These are phyloP conservation scores for Blastomyces silverae DNA, from an alignment of 2,329 filamentous ascomycete species.

Conservation along the genomic window DNA sequence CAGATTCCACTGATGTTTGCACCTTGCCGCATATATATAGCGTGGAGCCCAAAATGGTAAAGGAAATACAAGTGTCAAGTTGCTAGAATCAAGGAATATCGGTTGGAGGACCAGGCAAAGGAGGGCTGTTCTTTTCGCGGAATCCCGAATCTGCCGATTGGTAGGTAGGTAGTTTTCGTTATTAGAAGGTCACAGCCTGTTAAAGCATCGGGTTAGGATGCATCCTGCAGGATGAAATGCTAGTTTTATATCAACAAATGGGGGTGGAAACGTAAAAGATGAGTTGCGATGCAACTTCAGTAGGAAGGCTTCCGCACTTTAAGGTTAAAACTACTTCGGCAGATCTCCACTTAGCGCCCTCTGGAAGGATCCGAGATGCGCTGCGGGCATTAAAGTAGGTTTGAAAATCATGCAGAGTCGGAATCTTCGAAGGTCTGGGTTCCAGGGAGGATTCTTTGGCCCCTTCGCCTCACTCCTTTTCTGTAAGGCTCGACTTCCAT, in stretches of 20 bases:
- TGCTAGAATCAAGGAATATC: neutral
- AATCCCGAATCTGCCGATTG: neutral
- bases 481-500: no score
- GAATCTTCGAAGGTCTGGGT: neutral
- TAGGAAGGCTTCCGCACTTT: neutral
- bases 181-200: neutral
- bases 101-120: neutral
- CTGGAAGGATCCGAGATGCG: neutral
- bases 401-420: neutral
- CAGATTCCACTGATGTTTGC: neutral
- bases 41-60: neutral
- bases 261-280: no score
- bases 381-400: neutral
- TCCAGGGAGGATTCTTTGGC: neutral
- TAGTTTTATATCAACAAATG: neutral
- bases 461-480: neutral
- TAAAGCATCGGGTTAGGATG: neutral
- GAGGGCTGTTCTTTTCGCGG: neutral
- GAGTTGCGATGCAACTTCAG: neutral
- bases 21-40: neutral
- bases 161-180: neutral
- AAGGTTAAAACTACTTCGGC: neutral
- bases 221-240: neutral
- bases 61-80: neutral
- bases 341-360: neutral